These are phyloP conservation scores for Endothia cerciana DNA, from an alignment of 2,329 filamentous ascomycete genomes.

Conservation along the genomic window DNA sequence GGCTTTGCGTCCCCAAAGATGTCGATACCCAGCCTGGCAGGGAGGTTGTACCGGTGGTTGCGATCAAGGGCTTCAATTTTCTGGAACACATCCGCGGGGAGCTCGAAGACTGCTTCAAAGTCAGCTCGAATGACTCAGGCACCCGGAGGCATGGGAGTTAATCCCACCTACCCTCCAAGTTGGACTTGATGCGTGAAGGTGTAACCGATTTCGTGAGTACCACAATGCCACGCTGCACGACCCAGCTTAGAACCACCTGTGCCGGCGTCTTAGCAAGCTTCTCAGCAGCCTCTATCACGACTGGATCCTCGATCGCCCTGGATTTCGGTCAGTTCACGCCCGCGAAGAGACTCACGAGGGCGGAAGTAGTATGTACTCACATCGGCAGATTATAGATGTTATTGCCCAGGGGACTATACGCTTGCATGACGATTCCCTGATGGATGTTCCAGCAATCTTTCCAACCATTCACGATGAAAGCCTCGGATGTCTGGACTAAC, in stretches of 20 bases:
- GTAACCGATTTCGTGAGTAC: conserved; percentile 61
- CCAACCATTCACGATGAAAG: conserved; percentile 7
- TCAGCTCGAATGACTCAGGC: background rate
- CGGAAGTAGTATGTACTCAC: conserved; percentile 18
- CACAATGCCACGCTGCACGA: conserved; percentile 55
- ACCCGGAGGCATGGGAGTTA: background rate
- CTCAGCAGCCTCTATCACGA: conserved; percentile 56
- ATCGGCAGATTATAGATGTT: conserved; percentile 42
- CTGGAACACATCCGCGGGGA: conserved; percentile 24
- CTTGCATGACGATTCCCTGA: conserved; percentile 52
- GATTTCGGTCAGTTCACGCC: background rate
- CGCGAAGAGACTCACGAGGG: background rate
- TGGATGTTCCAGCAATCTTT: background rate
- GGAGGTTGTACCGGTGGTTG: conserved; percentile 27
- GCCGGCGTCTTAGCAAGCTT: conserved; percentile 55
- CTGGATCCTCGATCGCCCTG: conserved; percentile 53
- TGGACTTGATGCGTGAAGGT: conserved; percentile 52
- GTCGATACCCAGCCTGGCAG: conserved; percentile 23
- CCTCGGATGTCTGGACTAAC: conserved; percentile 30
- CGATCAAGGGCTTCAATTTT: conserved; percentile 24
- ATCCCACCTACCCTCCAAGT: conserved; percentile 39
- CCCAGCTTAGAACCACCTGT: conserved; percentile 58
- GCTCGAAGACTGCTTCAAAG: conserved; percentile 19
- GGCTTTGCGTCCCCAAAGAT: conserved; percentile 31
- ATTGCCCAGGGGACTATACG: conserved; percentile 63